Base-by-base conservation (phyloP, 176 grass and related monocot genomes). In the Triticum turgidum region DNA sequence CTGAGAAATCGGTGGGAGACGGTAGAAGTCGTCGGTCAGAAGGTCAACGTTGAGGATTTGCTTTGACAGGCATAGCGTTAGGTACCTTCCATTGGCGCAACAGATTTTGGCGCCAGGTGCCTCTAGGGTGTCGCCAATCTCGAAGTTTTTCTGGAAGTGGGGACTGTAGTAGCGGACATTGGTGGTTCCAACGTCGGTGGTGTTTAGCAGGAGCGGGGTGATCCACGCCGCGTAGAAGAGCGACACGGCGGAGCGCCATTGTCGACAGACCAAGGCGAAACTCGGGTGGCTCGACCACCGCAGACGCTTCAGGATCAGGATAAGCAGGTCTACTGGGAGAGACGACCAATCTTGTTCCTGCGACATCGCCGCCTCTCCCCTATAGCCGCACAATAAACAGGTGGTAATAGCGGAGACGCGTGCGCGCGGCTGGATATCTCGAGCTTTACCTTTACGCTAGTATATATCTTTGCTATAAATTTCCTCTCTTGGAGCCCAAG, bases 121-220 rank as follows among this genome's bases (percentile, higher is more conserved):
- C 0, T 22, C 71, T 1, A 86, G 83, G 0, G 69, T 81, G 44
- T 66, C 0, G 38, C 2, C n/a, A 22, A 86, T 2, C 78, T 89
- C 88, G 15, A 89, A 89, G 7, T 69, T 89, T 14, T 69, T 89
- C 69, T 81, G 30, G 35, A 77, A 77, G 5, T 69, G 82, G n/a
- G 78, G 88, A 35, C 83, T 86, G 33, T 89, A 89, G 83, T 68
- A 89, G 5, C 78, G 77, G 9, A 82, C 3, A 18, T 67, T 65
- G 44, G 83, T 81, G 2, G 83, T 44, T 44, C 87, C 87, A 3
- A 80, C 41, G 15, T 80, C 7, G 4, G 59, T 34, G 59, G 76
- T 20, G 77, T 65, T 85, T 38, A 89, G 44, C 8, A 85, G 42
- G 4, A 89, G 15, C 0, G 67, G 87, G 10, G 82, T 80, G 37